A percentile compares a stretch with the other conserved stretches of the same genome.
These are phyloP conservation scores for Babjeviella inositovora DNA, from an alignment of 805 yeast species.

Conservation along the genomic window DNA sequence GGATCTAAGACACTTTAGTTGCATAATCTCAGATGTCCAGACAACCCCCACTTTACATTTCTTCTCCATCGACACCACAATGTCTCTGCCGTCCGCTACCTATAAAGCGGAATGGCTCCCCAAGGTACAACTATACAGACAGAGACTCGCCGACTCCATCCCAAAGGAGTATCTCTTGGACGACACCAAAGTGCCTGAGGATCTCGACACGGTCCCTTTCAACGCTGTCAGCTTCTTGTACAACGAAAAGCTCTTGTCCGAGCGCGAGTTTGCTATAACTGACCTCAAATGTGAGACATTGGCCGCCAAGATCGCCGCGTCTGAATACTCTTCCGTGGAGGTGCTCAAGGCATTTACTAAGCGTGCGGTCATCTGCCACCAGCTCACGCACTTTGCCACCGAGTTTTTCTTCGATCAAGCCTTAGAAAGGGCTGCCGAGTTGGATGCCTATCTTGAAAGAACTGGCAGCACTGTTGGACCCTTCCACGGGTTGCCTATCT, in stretches of 20 bases:
- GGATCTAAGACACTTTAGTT: no score
- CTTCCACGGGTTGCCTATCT: conserved; percentile 51
- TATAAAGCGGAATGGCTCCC: no score
- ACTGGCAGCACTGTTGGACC: conserved; percentile 40
- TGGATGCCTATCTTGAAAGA: conserved; percentile 31
- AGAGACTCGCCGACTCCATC: no score
- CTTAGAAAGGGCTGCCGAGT: conserved; percentile 30
- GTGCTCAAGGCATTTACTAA: conserved; percentile 29
- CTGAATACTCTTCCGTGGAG: conserved; percentile 20
- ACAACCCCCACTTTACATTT: no score
- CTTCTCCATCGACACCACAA: no score
- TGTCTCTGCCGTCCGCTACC: no score
- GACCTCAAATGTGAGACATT: conserved; percentile 17
- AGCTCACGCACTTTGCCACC: conserved; percentile 30
- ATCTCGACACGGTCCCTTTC: conserved; percentile 15
- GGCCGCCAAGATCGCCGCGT: conserved; percentile 15
- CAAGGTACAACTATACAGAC: no score
- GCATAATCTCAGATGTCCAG: no score
- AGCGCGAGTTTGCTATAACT: conserved; percentile 22
- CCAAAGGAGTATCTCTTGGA: conserved; percentile 12
- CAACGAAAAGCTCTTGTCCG: conserved; percentile 13
- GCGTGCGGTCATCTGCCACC: conserved; percentile 30
- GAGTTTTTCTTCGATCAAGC: conserved; percentile 43
- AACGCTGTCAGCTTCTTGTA: conserved; percentile 16
- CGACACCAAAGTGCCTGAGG: conserved; percentile 12